Conservation (phyloP, 2,329 filamentous ascomycete species). For the Colletotrichum gigasporum region DNA sequence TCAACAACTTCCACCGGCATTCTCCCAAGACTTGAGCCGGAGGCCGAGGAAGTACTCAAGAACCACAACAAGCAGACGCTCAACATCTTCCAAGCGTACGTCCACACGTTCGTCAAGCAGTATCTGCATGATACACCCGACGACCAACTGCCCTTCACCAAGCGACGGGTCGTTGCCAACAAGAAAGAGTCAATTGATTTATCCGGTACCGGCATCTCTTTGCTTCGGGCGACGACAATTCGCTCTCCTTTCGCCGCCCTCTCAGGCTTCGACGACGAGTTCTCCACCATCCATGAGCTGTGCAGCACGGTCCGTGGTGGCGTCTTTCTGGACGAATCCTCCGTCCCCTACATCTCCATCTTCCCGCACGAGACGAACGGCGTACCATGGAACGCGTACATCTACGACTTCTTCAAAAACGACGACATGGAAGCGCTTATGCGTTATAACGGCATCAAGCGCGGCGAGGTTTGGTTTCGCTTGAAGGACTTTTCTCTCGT, state of each 20-base stretch:
- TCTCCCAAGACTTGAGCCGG: constrained; percentile 25
- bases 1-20: constrained; percentile 65
- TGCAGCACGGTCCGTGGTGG: constrained; percentile 71
- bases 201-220: not conserved
- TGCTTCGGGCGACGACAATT: constrained; percentile 53
- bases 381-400: constrained; percentile 70
- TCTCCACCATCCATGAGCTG: constrained; percentile 72
- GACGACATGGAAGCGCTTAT: constrained; percentile 70
- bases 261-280: constrained; percentile 73
- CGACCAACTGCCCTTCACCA: constrained; percentile 66
- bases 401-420: constrained; percentile 82
- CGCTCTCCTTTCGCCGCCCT: constrained; percentile 77
- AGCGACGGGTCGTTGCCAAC: constrained; percentile 25
- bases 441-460: constrained; percentile 71
- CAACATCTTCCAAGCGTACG: constrained; percentile 73
- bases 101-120: constrained; percentile 73
- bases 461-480: constrained; percentile 76
- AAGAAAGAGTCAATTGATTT: not conserved
- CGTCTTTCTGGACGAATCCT: constrained; percentile 79
- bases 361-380: constrained; percentile 62
- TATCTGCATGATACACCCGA: constrained; percentile 64
- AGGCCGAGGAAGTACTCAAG: constrained; percentile 64
- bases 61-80: constrained; percentile 74
- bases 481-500: constrained; percentile 69
- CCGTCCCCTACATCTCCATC: constrained; percentile 74